Base-by-base conservation (phyloP, 1,284 basidiomycete species). In the Dichomitus squalens region DNA sequence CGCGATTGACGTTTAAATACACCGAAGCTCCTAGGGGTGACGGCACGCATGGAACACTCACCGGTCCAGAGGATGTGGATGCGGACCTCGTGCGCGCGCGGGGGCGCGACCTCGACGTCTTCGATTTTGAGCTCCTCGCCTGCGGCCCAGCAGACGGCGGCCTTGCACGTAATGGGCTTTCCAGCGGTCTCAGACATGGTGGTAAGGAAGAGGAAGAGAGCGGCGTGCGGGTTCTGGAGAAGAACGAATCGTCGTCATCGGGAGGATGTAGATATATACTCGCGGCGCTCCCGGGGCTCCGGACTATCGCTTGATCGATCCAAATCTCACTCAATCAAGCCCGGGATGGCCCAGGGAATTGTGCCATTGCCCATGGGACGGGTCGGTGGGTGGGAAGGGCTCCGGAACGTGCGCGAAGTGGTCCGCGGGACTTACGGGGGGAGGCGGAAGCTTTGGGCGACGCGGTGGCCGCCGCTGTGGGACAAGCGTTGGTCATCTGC, bases 81-180 rank as follows among this genome's bases (percentile, higher is more conserved):
- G 60, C 96, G 84, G 66, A 99, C 96, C 81, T 99, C 96, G 72
- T 93, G 84, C 23, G 89, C 88, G 60, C 81, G 82, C 43, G 96
- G 97, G 52, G 97, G 95, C 35, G 89, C 91, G 39, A 99, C 97
- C 71, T 97, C 90, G 69, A 99, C 87, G 34, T 93, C 86, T 75
- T 99, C 96, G 68, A 98, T 79, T 65, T 88, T 87, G 64, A 99
- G 86, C 39, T 90, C 86, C 72, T 97, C 87, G 61, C 91, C 91
- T 18, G 96, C 94, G 60, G 84, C 94, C 97, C 96, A 99, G 71
- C 95, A 97, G 61, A 98, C 88, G 52, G 96, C 96, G 51, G 95
- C 95, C 75, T 95, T 96, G 82, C 95, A 98, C 57, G 81, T 92
- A 76, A 98, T 97, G 56, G 84, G 74, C 76, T 88, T 86, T 67